phyloP scores from a whole-genome alignment of 306 rosid genomes.

The Abrus precatorius region DNA sequence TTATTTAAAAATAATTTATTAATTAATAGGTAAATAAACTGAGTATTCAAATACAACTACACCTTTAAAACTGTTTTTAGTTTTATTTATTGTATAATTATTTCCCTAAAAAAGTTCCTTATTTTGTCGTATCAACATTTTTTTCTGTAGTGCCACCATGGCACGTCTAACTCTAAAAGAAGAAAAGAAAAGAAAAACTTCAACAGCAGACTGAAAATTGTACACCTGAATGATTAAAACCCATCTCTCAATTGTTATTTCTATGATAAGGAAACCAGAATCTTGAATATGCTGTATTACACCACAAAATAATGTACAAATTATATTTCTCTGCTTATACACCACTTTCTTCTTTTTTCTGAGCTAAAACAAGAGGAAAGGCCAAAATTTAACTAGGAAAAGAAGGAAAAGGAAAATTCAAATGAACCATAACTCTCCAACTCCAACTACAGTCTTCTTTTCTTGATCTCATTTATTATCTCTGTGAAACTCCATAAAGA shows the following conservation, averaged over 20 bases:
- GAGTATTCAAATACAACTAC: no score
- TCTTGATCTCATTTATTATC: conserved; percentile 21
- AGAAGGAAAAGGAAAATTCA: not conserved
- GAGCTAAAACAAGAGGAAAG: not conserved
- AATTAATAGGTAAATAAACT: no score
- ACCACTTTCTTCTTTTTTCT: not conserved
- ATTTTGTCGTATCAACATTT: not conserved
- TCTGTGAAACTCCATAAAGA: not conserved
- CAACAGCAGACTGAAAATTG: not conserved
- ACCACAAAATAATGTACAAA: conserved; percentile 35
- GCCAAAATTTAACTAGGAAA: not conserved
- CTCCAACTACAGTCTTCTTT: not conserved
- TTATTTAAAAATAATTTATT: no score
- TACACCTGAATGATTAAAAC: not conserved
- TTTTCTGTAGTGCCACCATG: not conserved
- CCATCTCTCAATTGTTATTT: conserved; percentile 9
- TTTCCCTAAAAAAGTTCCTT: conserved; percentile 1
- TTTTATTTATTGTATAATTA: no score
- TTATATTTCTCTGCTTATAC: not conserved
- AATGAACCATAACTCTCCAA: not conserved
- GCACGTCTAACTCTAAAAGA: conserved; percentile 15
- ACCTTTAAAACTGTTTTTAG: no score
- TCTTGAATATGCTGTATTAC: not conserved
- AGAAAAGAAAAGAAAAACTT: not conserved
- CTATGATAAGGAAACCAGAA: not conserved